Evolutionary conservation across 805 yeast species (phyloP), one percentile per base, ranked within the genome.

Genomic region (Schizosaccharomyces cryophilus): DNA sequence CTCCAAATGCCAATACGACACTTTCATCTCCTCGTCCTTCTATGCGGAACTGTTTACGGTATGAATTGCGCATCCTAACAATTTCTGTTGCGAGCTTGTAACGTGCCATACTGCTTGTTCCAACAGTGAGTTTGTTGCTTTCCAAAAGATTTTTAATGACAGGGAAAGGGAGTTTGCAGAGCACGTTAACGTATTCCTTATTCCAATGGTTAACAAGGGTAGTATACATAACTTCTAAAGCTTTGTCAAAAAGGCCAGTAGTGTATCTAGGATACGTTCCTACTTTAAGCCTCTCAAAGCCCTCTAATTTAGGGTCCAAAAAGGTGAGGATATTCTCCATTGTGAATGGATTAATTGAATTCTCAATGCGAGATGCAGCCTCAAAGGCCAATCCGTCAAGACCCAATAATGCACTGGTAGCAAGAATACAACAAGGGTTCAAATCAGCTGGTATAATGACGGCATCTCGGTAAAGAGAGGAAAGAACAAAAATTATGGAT

Each of bases 1-100:
- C 72, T 13, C 73, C 73, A 63, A 71, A 71, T 4, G 72, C 70
- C 61, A 71, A 62, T 35, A 71, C 71, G 7, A 71, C 73, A 11
- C 64, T 64, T 59, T 71, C 73, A 56, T 70, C 73, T 13, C 40
- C 42, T 7, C 59, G 24, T 30, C 55, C 42, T 24, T 55, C 54
- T 5, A 51, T 29, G 56, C 31, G 56, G 35, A 54, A 48, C 31
- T 42, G 54, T 40, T 61, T 61, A 19, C 69, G 65, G 40, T 61
- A 61, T 56, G 64, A 62, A 61, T 65, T 67, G 35, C 73, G 66
- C 29, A 65, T 61, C 19, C 62, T 64, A 7, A 66, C 63, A 45
- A 70, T 61, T n/a, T 66, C 67, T 24, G 67, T 64, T 19, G 72
- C 73, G 62, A 70, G 67, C 3, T 63, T 54, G 61, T 69, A 68